These are phyloP conservation scores for Ophiostoma australiae DNA, from an alignment of 2,329 filamentous ascomycete species.

Conservation along the genomic window DNA sequence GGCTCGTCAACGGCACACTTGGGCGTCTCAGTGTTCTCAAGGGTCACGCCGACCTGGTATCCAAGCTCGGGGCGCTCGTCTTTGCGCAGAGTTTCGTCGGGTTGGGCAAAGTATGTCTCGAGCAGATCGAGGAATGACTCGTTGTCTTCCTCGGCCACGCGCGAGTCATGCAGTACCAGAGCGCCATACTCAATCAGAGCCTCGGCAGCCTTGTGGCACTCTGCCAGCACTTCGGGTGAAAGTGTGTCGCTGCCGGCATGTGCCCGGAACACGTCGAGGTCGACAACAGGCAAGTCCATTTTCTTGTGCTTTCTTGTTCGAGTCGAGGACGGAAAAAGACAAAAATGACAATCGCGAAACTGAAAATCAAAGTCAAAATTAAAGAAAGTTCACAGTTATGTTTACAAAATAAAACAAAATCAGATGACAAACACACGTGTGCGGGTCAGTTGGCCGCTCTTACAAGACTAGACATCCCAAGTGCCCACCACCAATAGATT, in stretches of 20 bases:
- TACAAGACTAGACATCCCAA: neutral
- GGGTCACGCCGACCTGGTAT: conserved; percentile 58
- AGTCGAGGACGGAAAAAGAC: neutral
- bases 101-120: conserved; percentile 61
- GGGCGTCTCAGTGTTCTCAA: conserved; percentile 59
- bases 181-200: conserved; percentile 58
- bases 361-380: neutral
- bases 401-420: neutral
- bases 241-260: conserved; percentile 34
- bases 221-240: conserved; percentile 43
- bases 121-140: conserved; percentile 54
- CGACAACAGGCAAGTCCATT: conserved; percentile 57
- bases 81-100: conserved; percentile 39
- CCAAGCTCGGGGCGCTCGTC: conserved; percentile 55
- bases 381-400: neutral
- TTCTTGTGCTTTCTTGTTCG: neutral
- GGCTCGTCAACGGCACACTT: conserved; percentile 60
- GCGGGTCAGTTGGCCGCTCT: conserved; percentile 11
- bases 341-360: too few relatives aligned
- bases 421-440: neutral
- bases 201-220: conserved; percentile 51
- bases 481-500: conserved; percentile 5
- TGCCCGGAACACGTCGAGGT: conserved; percentile 44
- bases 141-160: conserved; percentile 53
- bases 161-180: conserved; percentile 55